Percentiles rank a stretch among this genome's conserved stretches.
Conservation (phyloP, 306 rosid genomes). For the Prunus dulcis region DNA sequence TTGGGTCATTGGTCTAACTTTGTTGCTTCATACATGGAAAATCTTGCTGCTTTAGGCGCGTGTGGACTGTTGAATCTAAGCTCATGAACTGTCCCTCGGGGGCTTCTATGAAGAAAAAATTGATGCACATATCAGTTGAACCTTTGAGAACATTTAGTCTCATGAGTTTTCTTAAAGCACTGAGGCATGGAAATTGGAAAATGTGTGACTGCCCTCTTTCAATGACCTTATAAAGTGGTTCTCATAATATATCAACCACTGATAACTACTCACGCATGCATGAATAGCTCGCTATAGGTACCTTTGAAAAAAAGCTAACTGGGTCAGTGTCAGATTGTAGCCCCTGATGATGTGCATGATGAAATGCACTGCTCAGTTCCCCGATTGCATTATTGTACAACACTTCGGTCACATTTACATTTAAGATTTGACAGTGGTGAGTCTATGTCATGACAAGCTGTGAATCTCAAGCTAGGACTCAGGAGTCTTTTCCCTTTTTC, state of each 20-base stretch:
- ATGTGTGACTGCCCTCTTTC: no score
- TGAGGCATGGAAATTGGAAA: no score
- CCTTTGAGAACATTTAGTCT: no score
- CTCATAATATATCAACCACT: no score
- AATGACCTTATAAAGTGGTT: no score
- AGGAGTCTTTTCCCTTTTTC: neutral
- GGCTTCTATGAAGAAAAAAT: no score
- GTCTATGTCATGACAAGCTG: neutral
- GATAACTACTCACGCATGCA: no score
- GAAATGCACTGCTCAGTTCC: neutral
- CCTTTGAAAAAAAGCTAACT: neutral
- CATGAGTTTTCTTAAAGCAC: no score
- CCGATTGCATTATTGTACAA: slow-evolving; percentile 1
- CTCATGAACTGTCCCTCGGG: neutral
- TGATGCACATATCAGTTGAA: no score
- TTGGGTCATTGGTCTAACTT: neutral
- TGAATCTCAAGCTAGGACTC: neutral
- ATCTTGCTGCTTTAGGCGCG: no score
- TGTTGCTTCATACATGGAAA: neutral
- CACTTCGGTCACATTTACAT: slow-evolving; percentile 1
- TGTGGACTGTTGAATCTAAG: neutral
- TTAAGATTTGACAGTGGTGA: slow-evolving; percentile 1
- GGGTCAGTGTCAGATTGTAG: neutral
- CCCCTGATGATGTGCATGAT: neutral
- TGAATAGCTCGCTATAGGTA: neutral